A percentile compares a stretch with the other conserved stretches of the same genome.
Evolutionary conservation across 345 rosid species (phyloP).

Genomic region (Euclidium syriacum): DNA sequence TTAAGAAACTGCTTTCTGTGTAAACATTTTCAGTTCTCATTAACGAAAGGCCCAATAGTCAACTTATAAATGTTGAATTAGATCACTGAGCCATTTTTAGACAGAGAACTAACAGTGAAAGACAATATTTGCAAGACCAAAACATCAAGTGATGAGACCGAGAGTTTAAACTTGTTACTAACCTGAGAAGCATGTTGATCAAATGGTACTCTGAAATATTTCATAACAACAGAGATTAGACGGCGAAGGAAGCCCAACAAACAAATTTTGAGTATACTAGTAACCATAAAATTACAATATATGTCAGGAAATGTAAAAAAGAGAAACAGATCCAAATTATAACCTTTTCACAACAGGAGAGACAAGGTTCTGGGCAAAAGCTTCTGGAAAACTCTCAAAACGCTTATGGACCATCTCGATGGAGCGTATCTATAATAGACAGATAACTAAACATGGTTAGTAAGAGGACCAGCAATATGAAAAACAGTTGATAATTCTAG

Average conservation of each 20-base stretch:
- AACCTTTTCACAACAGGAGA: slow-evolving; percentile 61
- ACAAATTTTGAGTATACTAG: not conserved
- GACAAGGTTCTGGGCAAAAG: slow-evolving; percentile 80
- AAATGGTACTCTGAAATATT: slow-evolving; percentile 52
- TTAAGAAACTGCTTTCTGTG: not conserved
- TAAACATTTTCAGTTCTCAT: not conserved
- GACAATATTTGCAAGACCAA: slow-evolving; percentile 1
- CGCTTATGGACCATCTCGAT: slow-evolving; percentile 97
- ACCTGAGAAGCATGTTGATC: slow-evolving; percentile 69
- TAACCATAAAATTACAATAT: not conserved
- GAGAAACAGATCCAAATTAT: not conserved
- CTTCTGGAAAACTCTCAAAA: slow-evolving; percentile 96
- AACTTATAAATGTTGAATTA: not conserved
- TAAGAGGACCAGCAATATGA: slow-evolving; percentile 9
- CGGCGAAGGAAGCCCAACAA: not conserved
- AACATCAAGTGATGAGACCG: not conserved
- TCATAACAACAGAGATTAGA: slow-evolving; percentile 10
- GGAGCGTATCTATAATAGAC: slow-evolving; percentile 64
- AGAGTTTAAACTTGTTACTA: slow-evolving; percentile 19
- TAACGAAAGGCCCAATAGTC: not conserved
- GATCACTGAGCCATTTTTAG: slow-evolving; percentile 7
- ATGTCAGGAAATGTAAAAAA: not conserved
- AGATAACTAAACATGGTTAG: slow-evolving; percentile 9
- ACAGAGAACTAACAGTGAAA: slow-evolving; percentile 3
- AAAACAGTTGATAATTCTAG: slow-evolving; percentile 14